Conservation (phyloP, 2,329 filamentous ascomycete genomes). For the Pezicula carpinea region DNA sequence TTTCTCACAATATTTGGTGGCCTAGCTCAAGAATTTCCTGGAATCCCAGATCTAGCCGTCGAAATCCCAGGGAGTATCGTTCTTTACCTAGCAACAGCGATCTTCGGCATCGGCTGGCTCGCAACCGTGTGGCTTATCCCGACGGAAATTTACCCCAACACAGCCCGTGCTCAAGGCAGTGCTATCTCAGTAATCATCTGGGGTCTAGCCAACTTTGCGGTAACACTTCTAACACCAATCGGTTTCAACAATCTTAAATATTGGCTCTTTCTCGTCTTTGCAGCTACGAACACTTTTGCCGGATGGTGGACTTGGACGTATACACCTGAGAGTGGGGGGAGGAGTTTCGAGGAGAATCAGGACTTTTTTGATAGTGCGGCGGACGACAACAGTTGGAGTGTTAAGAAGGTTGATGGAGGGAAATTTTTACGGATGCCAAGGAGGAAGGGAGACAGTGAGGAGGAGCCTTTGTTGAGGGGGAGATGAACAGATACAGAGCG, state of each 20-base stretch:
- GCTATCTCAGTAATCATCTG: slow-evolving; percentile 50
- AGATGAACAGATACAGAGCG: not conserved
- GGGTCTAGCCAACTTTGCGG: slow-evolving; percentile 53
- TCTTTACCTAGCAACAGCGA: slow-evolving; percentile 53
- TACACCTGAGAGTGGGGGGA: slow-evolving; percentile 49
- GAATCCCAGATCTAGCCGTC: slow-evolving; percentile 36
- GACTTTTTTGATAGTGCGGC: slow-evolving; percentile 50
- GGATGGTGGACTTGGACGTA: slow-evolving; percentile 48
- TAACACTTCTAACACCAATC: slow-evolving; percentile 53
- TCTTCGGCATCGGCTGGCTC: slow-evolving; percentile 58
- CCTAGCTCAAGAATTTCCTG: slow-evolving; percentile 36
- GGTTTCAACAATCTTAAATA: slow-evolving; percentile 56
- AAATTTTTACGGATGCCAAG: slow-evolving; percentile 33
- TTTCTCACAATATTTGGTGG: slow-evolving; percentile 47
- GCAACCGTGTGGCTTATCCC: slow-evolving; percentile 56
- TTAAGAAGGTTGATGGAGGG: slow-evolving; percentile 46
- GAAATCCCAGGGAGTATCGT: slow-evolving; percentile 46
- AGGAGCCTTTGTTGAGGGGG: slow-evolving; percentile 13
- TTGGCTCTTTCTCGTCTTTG: slow-evolving; percentile 53
- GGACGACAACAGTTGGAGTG: slow-evolving; percentile 47
- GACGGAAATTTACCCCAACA: slow-evolving; percentile 53
- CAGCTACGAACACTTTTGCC: slow-evolving; percentile 47
- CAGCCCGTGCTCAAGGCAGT: slow-evolving; percentile 48
- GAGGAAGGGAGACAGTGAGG: slow-evolving; percentile 9
- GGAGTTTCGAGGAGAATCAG: slow-evolving; percentile 57